Base-by-base conservation (phyloP, 352 stramenopile genomes). In the Phytophthora multivora region DNA sequence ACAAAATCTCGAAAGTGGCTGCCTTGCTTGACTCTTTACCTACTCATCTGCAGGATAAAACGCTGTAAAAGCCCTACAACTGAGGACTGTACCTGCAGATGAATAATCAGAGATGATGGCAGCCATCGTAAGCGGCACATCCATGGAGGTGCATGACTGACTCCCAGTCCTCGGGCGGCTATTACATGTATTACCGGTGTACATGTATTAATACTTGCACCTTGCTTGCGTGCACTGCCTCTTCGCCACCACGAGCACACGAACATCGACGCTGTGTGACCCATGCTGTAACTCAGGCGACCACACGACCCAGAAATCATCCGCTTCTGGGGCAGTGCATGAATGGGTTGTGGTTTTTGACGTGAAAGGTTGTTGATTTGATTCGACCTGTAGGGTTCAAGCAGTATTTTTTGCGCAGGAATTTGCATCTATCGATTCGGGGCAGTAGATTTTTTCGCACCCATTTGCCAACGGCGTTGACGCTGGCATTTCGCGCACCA, bases 241-340 rank as follows among this genome's bases (percentile, higher is more conserved):
- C 59, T 66, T 54, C 38, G 28, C 30, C 28, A 45, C 11, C 43
- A 47, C 35, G 31, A 59, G 47, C 31, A 10, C 41, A 66, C 39
- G 38, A 50, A 56, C 33, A 25, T 19, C 12, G 9, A 41, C 26
- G 25, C 36, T 12, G 12, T 39, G 23, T 36, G 35, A 41, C 21
- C 53, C n/a, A 48, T 65, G 57, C 31, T 51, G 30, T 19, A 43
- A 65, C 31, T 47, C 42, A 45, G 47, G 25, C 59, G 35, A 66
- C 51, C 4, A 19, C 23, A 47, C 59, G 51, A 63, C 53, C 59
- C 59, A 68, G 59, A 68, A 65, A 68, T 68, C 59, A 68, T 63
- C 59, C 59, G 59, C 59, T 67, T 62, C 42, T 66, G 19, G 19
- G 19, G 51, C 59, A 67, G 25, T 51, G 21, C 21, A 4, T 23